Evolutionary conservation across 2,329 filamentous ascomycete species (phyloP), one percentile per base, ranked within the genome.

Genomic region (Diaporthe nobilis): DNA sequence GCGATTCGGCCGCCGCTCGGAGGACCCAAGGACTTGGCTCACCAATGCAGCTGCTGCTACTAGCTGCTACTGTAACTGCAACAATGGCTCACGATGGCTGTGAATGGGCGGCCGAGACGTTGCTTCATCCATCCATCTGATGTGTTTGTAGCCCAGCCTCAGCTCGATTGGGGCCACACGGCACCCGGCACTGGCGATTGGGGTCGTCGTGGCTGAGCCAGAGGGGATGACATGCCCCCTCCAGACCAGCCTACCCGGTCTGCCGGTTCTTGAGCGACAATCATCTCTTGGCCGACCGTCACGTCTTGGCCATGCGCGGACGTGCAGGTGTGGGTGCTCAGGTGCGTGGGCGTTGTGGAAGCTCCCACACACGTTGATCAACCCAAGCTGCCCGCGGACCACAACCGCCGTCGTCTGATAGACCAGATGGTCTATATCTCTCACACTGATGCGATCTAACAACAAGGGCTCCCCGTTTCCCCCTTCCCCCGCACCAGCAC

Each of bases 1-100:
- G 28, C 58, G 70, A 72, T 60, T 37, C 31, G 53, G 55, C 55
- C 44, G 37, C 10, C 42, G 31, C 34, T 53, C 34, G 44, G 31
- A 68, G 65, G 49, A 53, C 65, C 65, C 47, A 68, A 68, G 65
- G 7, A 28, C 65, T 68, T 68, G 65, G 47, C 65, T 49, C 31
- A 49, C 31, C 65, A 49, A 55, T 31, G 51, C 51, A 31, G 25
- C 25, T 31, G 53, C 37, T 28, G 13, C 25, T 31, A 17, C 37
- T 39, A 39, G 37, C 2, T 49, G 20, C 47, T 37, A 49, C 22
- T 68, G 65, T 15, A 25, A 53, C 31, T 51, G 31, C 63, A 68
- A 39, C 44, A 13, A 68, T 25, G 3, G 31, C n/a, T 68, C 63
- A 17, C 63, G 34, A 53, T 42, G 31, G 13, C 47, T 53, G 63